phyloP scores from a whole-genome alignment of 129 eudicot species.

The Escallonia rubra region DNA sequence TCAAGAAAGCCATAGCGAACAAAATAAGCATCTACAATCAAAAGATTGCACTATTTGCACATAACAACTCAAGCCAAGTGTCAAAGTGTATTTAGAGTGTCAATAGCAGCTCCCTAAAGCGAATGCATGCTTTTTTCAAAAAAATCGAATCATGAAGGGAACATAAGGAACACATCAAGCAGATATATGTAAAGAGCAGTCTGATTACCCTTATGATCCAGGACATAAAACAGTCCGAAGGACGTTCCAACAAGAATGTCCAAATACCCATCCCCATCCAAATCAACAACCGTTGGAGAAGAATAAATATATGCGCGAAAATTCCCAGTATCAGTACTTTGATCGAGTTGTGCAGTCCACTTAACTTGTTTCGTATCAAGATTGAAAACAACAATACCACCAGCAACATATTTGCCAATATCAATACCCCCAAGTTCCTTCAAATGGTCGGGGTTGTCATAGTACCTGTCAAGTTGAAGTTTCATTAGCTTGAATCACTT shows the following conservation, averaged over 20 bases:
- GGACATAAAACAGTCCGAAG: conserved; percentile 81
- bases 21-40: too few relatives aligned
- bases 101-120: too few relatives aligned
- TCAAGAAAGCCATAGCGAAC: too few relatives aligned
- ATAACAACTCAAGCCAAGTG: too few relatives aligned
- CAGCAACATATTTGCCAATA: conserved; percentile 93
- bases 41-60: too few relatives aligned
- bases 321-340: conserved; percentile 72
- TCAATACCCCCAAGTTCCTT: conserved; percentile 94
- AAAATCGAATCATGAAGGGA: not conserved
- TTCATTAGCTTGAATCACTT: conserved; percentile 3
- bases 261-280: conserved; percentile 92
- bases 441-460: conserved; percentile 88
- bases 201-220: conserved; percentile 84
- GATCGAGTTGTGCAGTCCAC: conserved; percentile 74
- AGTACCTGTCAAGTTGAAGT: conserved; percentile 55
- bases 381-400: conserved; percentile 95
- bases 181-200: not conserved
- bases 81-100: too few relatives aligned
- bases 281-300: conserved; percentile 92
- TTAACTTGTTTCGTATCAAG: conserved; percentile 96
- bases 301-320: conserved; percentile 90
- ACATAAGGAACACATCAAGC: not conserved
- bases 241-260: conserved; percentile 98
- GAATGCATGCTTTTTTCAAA: too few relatives aligned